phyloP scores from a whole-genome alignment of 2,329 filamentous ascomycete species.

The Paecilomyces variotii region DNA sequence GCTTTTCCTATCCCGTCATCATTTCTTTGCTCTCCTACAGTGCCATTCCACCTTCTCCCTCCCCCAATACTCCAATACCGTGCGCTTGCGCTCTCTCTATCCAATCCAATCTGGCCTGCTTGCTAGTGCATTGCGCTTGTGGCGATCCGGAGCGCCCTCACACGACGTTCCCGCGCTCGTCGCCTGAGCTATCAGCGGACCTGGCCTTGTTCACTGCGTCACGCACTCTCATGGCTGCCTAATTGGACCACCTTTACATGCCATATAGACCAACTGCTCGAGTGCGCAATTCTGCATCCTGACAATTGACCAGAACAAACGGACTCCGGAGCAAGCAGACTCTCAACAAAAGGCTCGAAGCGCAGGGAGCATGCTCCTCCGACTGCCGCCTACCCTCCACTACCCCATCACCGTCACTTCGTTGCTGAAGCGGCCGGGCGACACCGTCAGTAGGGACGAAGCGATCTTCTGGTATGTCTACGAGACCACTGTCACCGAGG shows the following conservation, averaged over 20 bases:
- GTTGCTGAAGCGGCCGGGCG: conserved; percentile 67
- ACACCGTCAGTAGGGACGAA: conserved; percentile 67
- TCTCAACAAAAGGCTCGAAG: neutral
- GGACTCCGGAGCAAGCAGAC: neutral
- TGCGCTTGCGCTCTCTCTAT: neutral
- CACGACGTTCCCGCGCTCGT: neutral
- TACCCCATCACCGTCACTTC: conserved; percentile 92
- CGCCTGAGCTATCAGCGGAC: neutral
- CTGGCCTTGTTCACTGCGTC: neutral
- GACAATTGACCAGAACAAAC: neutral
- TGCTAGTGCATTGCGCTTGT: neutral
- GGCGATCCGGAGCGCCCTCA: neutral
- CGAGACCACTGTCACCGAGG: conserved; percentile 61
- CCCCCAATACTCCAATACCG: neutral
- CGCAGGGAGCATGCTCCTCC: conserved; percentile 36
- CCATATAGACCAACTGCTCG: neutral
- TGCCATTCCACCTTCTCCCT: neutral
- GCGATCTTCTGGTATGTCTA: conserved; percentile 82
- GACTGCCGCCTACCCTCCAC: conserved; percentile 53
- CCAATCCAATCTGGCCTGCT: neutral
- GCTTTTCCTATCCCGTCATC: neutral
- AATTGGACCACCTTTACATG: neutral
- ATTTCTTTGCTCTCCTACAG: neutral
- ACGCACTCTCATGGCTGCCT: neutral
- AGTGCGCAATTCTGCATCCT: neutral